Percentiles rank a stretch among this genome's conserved stretches.
phyloP scores from a whole-genome alignment of 2,329 filamentous ascomycete genomes.

The Apiospora hydei region DNA sequence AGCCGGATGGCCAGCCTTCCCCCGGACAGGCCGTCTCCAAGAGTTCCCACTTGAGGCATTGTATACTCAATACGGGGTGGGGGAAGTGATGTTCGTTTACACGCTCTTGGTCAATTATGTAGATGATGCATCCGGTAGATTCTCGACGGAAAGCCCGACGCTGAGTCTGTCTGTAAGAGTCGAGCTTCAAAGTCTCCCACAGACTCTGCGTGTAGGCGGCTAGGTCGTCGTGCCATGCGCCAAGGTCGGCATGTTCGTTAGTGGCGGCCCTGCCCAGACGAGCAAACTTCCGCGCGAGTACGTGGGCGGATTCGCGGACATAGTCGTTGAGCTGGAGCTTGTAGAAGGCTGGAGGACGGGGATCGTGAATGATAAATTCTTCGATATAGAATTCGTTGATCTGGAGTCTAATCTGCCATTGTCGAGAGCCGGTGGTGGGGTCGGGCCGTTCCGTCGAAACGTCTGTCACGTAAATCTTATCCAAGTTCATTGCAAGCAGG shows the following conservation, averaged over 20 bases:
- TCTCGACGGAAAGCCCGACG: background rate
- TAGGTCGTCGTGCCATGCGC: background rate
- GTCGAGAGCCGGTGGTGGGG: background rate
- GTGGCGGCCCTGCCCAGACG: background rate
- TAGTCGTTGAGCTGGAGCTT: background rate
- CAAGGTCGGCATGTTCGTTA: background rate
- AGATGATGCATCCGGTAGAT: background rate
- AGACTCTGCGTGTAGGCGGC: background rate
- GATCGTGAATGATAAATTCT: background rate
- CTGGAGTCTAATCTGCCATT: background rate
- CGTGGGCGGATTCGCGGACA: constrained; percentile 17
- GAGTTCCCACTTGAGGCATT: constrained; percentile 16
- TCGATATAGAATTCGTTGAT: background rate
- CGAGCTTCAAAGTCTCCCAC: background rate
- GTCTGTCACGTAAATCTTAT: constrained; percentile 16
- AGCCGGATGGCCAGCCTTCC: background rate
- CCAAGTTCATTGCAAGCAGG: constrained; percentile 8
- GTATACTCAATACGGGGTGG: background rate
- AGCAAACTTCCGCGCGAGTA: background rate
- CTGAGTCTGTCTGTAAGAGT: background rate
- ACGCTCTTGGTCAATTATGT: constrained; percentile 3
- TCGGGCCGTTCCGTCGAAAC: constrained; percentile 16
- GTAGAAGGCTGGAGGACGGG: background rate
- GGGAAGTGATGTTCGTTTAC: background rate
- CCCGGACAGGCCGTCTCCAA: background rate